Evolutionary conservation across 2,329 filamentous ascomycete species (phyloP).

Genomic region (Talaromyces sp.): DNA sequence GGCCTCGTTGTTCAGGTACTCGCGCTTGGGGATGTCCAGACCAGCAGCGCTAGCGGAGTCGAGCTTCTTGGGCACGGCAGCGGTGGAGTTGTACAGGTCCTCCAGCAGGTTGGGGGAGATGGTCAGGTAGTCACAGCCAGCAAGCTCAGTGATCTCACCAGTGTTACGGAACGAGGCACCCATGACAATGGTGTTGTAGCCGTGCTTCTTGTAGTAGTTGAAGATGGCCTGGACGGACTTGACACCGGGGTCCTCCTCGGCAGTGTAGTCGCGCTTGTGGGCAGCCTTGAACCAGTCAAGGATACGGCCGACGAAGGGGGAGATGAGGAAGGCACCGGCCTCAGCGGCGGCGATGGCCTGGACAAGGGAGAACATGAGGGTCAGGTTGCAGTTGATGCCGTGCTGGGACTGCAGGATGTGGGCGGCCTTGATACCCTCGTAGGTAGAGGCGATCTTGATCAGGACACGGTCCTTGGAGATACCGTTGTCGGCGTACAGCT

Average conservation of each 20-base stretch:
- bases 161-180: conserved; percentile 95
- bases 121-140: conserved; percentile 97
- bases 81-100: conserved; percentile 83
- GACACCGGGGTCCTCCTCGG: conserved; percentile 94
- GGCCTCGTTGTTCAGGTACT: conserved; percentile 87
- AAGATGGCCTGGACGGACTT: conserved; percentile 90
- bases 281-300: conserved; percentile 99
- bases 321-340: conserved; percentile 95
- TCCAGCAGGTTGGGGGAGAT: conserved; percentile 97
- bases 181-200: conserved; percentile 99
- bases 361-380: conserved; percentile 93
- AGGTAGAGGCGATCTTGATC: conserved; percentile 99
- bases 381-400: conserved; percentile 97
- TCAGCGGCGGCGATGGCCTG: conserved; percentile 97
- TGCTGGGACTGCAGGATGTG: conserved; percentile 95
- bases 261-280: conserved; percentile 88
- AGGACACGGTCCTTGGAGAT: conserved; percentile 92
- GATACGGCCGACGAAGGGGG: conserved; percentile 97
- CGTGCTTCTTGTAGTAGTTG: conserved; percentile 99
- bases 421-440: conserved; percentile 99
- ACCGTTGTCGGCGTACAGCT: conserved; percentile 93
- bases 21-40: conserved; percentile 82
- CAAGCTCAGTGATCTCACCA: conserved; percentile 97
- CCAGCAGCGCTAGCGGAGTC: conserved; percentile 66
- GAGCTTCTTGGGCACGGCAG: conserved; percentile 88